Evolutionary conservation across 768 basidiomycete genomes (phyloP).

Genomic region (Suillus occidentalis): DNA sequence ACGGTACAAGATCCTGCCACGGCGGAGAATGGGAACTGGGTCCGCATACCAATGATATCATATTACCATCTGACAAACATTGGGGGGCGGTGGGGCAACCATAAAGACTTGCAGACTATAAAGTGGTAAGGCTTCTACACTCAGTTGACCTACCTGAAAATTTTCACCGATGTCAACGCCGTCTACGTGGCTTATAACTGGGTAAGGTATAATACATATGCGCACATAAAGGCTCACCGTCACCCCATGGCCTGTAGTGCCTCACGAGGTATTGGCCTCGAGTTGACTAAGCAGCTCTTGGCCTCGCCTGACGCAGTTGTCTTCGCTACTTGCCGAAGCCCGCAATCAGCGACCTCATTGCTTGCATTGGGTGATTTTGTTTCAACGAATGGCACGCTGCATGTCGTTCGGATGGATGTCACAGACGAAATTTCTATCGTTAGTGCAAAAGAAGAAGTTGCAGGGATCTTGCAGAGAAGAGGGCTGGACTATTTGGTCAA

Average conservation of each 20-base stretch:
- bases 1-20: too few relatives aligned
- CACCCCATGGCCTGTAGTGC: constrained; percentile 16
- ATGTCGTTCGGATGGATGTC: constrained; percentile 36
- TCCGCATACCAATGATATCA: too few relatives aligned
- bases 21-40: too few relatives aligned
- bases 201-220: not conserved
- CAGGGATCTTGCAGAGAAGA: constrained; percentile 10
- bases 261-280: constrained; percentile 33
- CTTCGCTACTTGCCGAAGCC: constrained; percentile 33
- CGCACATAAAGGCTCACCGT: not conserved
- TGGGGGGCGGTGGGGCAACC: too few relatives aligned
- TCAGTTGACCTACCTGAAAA: too few relatives aligned
- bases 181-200: constrained; percentile 10
- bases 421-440: constrained; percentile 29
- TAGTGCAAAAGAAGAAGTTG: constrained; percentile 18
- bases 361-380: constrained; percentile 17
- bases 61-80: too few relatives aligned
- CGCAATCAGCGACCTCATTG: constrained; percentile 21
- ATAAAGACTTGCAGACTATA: too few relatives aligned
- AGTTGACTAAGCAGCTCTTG: constrained; percentile 25
- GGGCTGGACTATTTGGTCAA: constrained; percentile 42
- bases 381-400: constrained; percentile 17
- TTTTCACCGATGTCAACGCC: not conserved
- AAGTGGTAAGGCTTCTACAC: too few relatives aligned
- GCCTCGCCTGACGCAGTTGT: constrained; percentile 22